Conservation (phyloP, 495 filamentous ascomycete genomes). For the Aspergillus hancockii region DNA sequence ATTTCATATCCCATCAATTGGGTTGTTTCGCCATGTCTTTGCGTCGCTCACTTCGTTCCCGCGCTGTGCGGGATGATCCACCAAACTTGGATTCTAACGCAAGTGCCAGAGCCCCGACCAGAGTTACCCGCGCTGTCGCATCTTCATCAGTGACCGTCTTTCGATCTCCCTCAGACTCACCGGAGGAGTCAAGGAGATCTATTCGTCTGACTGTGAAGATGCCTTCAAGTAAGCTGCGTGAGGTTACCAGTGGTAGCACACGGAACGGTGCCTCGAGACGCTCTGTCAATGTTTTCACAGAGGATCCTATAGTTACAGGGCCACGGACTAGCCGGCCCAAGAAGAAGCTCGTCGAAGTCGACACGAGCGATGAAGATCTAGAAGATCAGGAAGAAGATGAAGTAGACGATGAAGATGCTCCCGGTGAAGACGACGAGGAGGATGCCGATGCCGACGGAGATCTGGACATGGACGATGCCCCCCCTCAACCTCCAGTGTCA, state of each 20-base stretch:
- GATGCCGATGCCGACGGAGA: conserved; percentile 56
- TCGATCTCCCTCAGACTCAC: conserved; percentile 55
- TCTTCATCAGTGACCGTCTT: conserved; percentile 50
- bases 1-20: conserved; percentile 4
- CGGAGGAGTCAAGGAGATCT: conserved; percentile 60
- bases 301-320: conserved; percentile 60
- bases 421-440: conserved; percentile 57
- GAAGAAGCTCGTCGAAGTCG: conserved; percentile 68
- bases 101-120: conserved; percentile 33
- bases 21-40: conserved; percentile 40
- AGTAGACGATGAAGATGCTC: conserved; percentile 52
- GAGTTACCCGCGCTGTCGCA: conserved; percentile 38
- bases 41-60: conserved; percentile 53
- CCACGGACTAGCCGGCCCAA: conserved; percentile 63
- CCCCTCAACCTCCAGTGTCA: conserved; percentile 39
- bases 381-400: conserved; percentile 54
- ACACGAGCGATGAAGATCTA: conserved; percentile 57
- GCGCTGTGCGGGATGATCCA: conserved; percentile 38
- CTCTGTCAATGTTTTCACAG: conserved; percentile 49
- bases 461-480: conserved; percentile 57
- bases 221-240: conserved; percentile 76
- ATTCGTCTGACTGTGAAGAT: conserved; percentile 84
- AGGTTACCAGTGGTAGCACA: conserved; percentile 58
- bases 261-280: conserved; percentile 30
- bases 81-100: conserved; percentile 43